These are phyloP conservation scores for Diplodia mutila DNA, from an alignment of 2,329 filamentous ascomycete genomes.

Conservation along the genomic window DNA sequence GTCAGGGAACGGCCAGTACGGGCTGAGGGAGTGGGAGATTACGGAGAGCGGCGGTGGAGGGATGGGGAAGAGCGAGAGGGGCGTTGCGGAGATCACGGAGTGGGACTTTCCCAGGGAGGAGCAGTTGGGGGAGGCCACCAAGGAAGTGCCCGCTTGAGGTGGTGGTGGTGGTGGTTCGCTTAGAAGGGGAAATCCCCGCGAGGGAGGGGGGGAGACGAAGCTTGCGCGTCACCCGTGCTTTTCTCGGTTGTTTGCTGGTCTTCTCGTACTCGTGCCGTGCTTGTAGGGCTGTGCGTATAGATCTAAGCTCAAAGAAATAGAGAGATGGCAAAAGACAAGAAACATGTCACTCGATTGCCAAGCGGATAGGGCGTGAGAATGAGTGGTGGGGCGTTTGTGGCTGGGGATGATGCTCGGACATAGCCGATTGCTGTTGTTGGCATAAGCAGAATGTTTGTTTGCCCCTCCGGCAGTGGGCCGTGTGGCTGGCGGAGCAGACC, in stretches of 20 bases:
- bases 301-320: neutral
- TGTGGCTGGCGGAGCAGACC: neutral
- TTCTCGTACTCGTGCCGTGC: neutral
- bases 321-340: neutral
- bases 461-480: neutral
- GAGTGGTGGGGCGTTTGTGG: slow-evolving; percentile 4
- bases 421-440: neutral
- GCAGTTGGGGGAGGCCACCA: slow-evolving; percentile 7
- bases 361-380: slow-evolving; percentile 4
- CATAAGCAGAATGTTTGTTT: neutral
- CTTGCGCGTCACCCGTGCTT: neutral
- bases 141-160: slow-evolving; percentile 9
- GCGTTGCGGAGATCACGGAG: slow-evolving; percentile 30
- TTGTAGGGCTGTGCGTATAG: neutral
- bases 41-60: slow-evolving; percentile 57
- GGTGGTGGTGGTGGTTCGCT: neutral
- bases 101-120: slow-evolving; percentile 33
- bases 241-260: neutral
- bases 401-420: slow-evolving; percentile 6
- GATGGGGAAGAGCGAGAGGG: slow-evolving; percentile 54
- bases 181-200: neutral
- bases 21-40: slow-evolving; percentile 53
- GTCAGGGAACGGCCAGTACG: slow-evolving; percentile 33
- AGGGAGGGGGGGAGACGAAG: neutral
- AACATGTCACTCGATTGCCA: neutral